These are phyloP conservation scores for Pterulicium gracile DNA, from an alignment of 1,284 basidiomycete species.

Conservation along the genomic window DNA sequence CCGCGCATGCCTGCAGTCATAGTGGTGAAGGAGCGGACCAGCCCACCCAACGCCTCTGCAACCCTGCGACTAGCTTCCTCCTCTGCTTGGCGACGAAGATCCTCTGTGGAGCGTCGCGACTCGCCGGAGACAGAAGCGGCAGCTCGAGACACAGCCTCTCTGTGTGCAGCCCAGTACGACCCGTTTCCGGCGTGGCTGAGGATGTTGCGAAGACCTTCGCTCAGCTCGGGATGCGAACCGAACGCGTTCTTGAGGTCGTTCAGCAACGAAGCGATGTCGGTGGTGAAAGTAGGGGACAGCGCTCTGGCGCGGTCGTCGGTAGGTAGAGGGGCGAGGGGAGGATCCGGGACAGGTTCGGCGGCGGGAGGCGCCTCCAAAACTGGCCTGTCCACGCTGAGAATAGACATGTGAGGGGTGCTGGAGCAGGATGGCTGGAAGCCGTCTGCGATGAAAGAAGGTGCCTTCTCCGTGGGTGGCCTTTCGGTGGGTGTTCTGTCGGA, in stretches of 20 bases:
- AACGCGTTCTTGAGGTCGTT: constrained; percentile 41
- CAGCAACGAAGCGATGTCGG: constrained; percentile 53
- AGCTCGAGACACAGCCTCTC: constrained; percentile 42
- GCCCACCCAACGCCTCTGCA: constrained; percentile 47
- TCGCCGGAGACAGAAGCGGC: constrained; percentile 37
- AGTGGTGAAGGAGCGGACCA: constrained; percentile 45
- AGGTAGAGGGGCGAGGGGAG: constrained; percentile 31
- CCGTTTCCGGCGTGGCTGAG: constrained; percentile 49
- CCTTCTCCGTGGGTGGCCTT: background rate
- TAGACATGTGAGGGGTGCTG: background rate
- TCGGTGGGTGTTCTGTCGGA: background rate
- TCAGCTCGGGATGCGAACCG: constrained; percentile 56
- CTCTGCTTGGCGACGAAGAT: constrained; percentile 37
- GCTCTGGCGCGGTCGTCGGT: constrained; percentile 26
- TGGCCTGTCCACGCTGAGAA: background rate
- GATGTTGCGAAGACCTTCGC: constrained; percentile 53
- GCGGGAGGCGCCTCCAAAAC: constrained; percentile 10
- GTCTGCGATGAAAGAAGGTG: background rate
- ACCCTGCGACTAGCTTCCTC: constrained; percentile 54
- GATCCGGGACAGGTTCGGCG: constrained; percentile 12
- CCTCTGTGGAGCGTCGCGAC: constrained; percentile 27
- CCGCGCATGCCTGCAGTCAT: constrained; percentile 12
- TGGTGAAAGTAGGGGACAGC: constrained; percentile 36
- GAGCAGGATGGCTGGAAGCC: background rate
- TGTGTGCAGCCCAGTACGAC: constrained; percentile 54